Evolutionary conservation across 1,284 basidiomycete genomes (phyloP).

Genomic region (Tylopilus orsonianus): DNA sequence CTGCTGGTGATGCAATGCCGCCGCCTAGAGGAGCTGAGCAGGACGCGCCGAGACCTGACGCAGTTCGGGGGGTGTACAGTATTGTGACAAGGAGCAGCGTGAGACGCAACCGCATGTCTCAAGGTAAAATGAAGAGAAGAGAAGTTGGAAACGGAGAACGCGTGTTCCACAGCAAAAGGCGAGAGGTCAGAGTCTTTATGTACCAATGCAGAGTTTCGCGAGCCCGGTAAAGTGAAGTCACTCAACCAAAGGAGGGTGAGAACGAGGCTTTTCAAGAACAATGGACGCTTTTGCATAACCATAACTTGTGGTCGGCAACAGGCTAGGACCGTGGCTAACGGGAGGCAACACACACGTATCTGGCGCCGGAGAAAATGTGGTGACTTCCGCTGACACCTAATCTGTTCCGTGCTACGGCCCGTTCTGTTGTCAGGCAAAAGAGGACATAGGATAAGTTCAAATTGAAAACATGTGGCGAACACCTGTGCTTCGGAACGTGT

Average conservation of each 20-base stretch:
- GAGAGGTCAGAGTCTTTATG: slow-evolving; percentile 14
- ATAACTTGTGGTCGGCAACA: not conserved
- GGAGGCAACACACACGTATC: slow-evolving; percentile 3
- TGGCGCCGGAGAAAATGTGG: not conserved
- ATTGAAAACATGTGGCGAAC: slow-evolving; percentile 8
- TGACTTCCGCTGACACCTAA: slow-evolving; percentile 1
- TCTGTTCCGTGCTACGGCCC: not conserved
- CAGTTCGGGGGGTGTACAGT: slow-evolving; percentile 1
- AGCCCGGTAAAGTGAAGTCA: not conserved
- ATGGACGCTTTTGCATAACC: not conserved
- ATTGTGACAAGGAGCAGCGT: slow-evolving; percentile 16
- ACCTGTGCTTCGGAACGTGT: not conserved
- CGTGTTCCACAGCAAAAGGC: not conserved
- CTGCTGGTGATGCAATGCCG: slow-evolving; percentile 19
- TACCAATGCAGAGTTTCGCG: slow-evolving; percentile 1
- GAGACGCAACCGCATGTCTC: slow-evolving; percentile 12
- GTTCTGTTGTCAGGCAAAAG: slow-evolving; percentile 2
- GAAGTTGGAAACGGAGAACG: not conserved
- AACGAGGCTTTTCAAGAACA: slow-evolving; percentile 1
- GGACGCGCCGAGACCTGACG: slow-evolving; percentile 26
- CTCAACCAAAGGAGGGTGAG: slow-evolving; percentile 1
- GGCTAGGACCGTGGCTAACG: slow-evolving; percentile 2
- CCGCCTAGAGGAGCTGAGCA: slow-evolving; percentile 18
- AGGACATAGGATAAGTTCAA: slow-evolving; percentile 5
- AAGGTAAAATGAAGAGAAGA: not conserved